These are phyloP conservation scores for Cercospora sp. DNA, from an alignment of 2,329 filamentous ascomycete species.

Conservation along the genomic window DNA sequence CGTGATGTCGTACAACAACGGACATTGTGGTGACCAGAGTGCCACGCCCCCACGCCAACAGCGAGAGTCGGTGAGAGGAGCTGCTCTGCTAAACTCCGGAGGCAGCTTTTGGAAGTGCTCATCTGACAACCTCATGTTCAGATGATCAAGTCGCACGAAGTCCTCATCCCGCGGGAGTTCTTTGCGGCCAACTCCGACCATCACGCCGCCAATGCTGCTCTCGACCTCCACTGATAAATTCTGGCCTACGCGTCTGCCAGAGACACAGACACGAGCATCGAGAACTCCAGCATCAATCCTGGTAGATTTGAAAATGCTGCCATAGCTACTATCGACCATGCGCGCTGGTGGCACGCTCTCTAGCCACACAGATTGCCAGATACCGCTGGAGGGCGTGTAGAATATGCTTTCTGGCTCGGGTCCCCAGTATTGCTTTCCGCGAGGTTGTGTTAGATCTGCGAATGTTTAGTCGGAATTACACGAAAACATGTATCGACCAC, in stretches of 20 bases:
- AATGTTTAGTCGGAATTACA: background rate
- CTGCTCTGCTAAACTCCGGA: slow-evolving; percentile 37
- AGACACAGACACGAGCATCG: slow-evolving; percentile 53
- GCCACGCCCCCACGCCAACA: slow-evolving; percentile 59
- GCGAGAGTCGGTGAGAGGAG: slow-evolving; percentile 43
- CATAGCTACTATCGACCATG: slow-evolving; percentile 58
- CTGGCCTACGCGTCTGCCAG: slow-evolving; percentile 52
- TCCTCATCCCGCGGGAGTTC: slow-evolving; percentile 54
- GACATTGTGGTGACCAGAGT: slow-evolving; percentile 62
- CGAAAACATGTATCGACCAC: background rate
- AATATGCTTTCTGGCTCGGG: slow-evolving; percentile 65
- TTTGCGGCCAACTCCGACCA: slow-evolving; percentile 49
- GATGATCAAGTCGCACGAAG: slow-evolving; percentile 47
- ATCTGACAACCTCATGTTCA: slow-evolving; percentile 53
- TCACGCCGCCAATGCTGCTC: slow-evolving; percentile 53
- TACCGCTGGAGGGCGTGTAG: slow-evolving; percentile 71
- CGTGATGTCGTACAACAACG: slow-evolving; percentile 57
- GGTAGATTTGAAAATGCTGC: slow-evolving; percentile 59
- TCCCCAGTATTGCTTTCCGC: slow-evolving; percentile 67
- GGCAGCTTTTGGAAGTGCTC: slow-evolving; percentile 47
- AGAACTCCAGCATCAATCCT: slow-evolving; percentile 56
- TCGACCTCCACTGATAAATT: slow-evolving; percentile 56
- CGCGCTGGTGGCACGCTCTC: slow-evolving; percentile 57
- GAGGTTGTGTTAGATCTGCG: slow-evolving; percentile 61
- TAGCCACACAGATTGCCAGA: slow-evolving; percentile 74